phyloP scores from a whole-genome alignment of 2,329 filamentous ascomycete genomes.

The Pezizomycotina sp. region DNA sequence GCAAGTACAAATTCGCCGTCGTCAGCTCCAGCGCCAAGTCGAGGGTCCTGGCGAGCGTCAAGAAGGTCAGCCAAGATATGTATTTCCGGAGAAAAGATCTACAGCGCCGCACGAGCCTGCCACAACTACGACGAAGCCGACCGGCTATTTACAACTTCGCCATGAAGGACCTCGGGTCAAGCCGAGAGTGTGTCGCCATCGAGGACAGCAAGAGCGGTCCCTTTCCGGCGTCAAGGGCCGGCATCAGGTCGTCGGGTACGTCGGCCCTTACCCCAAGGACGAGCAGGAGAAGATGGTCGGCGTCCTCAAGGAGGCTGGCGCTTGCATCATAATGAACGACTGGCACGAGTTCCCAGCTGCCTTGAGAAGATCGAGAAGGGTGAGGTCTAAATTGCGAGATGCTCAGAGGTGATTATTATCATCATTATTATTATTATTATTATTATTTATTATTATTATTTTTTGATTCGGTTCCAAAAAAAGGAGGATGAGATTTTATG shows the following conservation, averaged over 20 bases:
- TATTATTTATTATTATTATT: no score
- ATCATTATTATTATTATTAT: no score
- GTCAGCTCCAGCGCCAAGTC: constrained; percentile 67
- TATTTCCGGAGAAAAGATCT: constrained; percentile 62
- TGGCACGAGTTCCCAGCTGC: constrained; percentile 40
- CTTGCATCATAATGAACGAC: constrained; percentile 43
- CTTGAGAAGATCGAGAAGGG: constrained; percentile 35
- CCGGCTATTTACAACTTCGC: constrained; percentile 75
- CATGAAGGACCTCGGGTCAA: constrained; percentile 54
- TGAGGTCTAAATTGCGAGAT: no score
- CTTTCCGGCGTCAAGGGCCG: constrained; percentile 57
- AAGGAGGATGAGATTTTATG: no score
- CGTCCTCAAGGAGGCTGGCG: constrained; percentile 44
- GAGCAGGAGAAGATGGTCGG: constrained; percentile 49
- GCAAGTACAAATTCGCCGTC: constrained; percentile 58
- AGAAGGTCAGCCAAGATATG: constrained; percentile 62
- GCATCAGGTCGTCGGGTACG: constrained; percentile 69
- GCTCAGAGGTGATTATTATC: no score
- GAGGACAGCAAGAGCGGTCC: constrained; percentile 83
- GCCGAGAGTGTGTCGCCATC: constrained; percentile 59
- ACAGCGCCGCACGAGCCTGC: constrained; percentile 68
- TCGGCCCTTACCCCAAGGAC: constrained; percentile 50
- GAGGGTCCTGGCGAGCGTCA: constrained; percentile 59
- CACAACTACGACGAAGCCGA: no score
- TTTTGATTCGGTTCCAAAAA: no score